A percentile compares a stretch with the other conserved stretches of the same genome.
These are phyloP conservation scores for Penium margaritaceum DNA, from an alignment of 139 green algal genomes.

Conservation along the genomic window DNA sequence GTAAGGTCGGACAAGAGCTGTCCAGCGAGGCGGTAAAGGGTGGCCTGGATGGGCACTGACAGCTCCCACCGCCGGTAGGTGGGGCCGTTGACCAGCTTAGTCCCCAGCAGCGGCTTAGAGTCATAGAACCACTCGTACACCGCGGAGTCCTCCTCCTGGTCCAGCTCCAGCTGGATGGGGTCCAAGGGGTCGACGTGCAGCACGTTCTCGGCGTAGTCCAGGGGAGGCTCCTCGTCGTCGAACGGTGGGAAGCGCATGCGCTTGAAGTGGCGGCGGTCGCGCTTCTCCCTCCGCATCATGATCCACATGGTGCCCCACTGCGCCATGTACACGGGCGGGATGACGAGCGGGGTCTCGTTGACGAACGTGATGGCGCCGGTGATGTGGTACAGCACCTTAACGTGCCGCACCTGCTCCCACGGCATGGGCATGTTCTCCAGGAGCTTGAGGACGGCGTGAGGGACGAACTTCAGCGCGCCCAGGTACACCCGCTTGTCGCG, in stretches of 20 bases:
- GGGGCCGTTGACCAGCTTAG: constrained; percentile 56
- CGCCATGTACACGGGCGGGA: constrained; percentile 93
- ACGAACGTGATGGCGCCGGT: constrained; percentile 99
- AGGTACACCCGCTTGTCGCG: constrained; percentile 98
- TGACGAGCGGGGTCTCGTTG: constrained; percentile 91
- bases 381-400: constrained; percentile 95
- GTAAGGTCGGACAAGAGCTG: constrained; percentile 93
- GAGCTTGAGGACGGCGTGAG: constrained; percentile 98
- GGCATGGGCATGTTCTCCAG: constrained; percentile 99
- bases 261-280: constrained; percentile 98
- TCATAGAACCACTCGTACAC: constrained; percentile 94
- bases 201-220: constrained; percentile 98
- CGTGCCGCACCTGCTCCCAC: constrained; percentile 95
- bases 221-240: constrained; percentile 96
- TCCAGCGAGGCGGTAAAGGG: constrained; percentile 81
- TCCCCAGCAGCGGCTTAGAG: constrained; percentile 80
- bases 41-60: constrained; percentile 87
- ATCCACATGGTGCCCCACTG: constrained; percentile 99
- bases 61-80: constrained; percentile 88
- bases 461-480: constrained; percentile 97
- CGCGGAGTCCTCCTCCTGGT: constrained; percentile 81
- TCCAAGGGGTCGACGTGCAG: constrained; percentile 93
- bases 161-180: constrained; percentile 93
- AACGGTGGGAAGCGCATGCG: constrained; percentile 99
- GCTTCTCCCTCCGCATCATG: constrained; percentile 99